Evolutionary conservation across 2,329 filamentous ascomycete genomes (phyloP), one percentile per base, ranked within the genome.

Genomic region (Aspergillus pseudoglaucus): DNA sequence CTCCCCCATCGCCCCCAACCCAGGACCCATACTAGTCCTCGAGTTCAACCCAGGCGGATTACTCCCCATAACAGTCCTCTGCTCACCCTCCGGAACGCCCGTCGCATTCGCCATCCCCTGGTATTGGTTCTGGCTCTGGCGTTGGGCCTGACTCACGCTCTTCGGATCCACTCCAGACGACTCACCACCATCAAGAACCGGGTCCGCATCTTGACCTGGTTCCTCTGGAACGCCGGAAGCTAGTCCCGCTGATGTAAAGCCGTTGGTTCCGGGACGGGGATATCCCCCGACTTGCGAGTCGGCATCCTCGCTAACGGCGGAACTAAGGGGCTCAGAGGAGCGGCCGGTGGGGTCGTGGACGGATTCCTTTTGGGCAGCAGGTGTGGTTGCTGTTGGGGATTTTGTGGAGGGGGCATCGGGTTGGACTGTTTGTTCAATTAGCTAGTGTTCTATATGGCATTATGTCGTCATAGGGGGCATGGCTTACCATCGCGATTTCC

Each of bases 401-500:
- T 55, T 48, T 30, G 52, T 47, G 6, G 41, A 17, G 1, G 59
- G 57, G 23, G 61, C 55, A 12, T 52, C 57, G 12, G 56, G 59
- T 61, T 64, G 62, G 40, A 66, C 62, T 65, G 38, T 15, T 35
- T n/a, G 2, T 17, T 37, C 12, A 6, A 2, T 20, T 40, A 14
- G 8, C 22, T 10, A 18, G n/a, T 25, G 9, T 37, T 22, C 38
- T 6, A n/a, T 35, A 9, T 9, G 40, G 17, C 10, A 38, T 23
- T 8, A 17, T 47, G 41, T 51, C 27, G 44, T 45, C 23, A 23
- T n/a, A n/a, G 14, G 14, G 6, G 9, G 33, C 9, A 15, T 2
- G 37, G 54, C 70, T 56, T 66, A 81, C 75, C 78, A 73, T 81
- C 76, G n/a, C 80, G 70, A 65, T 93, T 93, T 43, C 88, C 88